These are phyloP conservation scores for Pseudopyricularia cyperi DNA, from an alignment of 2,329 filamentous ascomycete species.

Conservation along the genomic window DNA sequence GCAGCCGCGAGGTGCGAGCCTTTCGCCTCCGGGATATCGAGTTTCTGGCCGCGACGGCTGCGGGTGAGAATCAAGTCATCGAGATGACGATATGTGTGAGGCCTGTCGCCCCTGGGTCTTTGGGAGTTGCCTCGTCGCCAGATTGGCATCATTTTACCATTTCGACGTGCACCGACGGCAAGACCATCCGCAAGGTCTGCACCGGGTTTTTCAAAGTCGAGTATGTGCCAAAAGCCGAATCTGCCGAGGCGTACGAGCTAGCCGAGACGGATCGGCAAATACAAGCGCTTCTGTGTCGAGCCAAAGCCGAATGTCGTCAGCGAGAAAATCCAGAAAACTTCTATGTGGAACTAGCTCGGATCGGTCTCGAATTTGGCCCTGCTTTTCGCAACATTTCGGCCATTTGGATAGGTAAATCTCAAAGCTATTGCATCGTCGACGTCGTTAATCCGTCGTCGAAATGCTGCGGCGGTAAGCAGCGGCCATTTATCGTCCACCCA, in stretches of 20 bases:
- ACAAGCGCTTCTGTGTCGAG: background rate
- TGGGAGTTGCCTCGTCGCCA: no score
- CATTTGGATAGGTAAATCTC: background rate
- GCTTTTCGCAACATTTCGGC: background rate
- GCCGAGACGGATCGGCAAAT: background rate
- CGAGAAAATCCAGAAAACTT: background rate
- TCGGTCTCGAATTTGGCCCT: background rate
- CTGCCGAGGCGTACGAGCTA: background rate
- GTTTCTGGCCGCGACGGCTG: background rate
- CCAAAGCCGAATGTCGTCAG: background rate
- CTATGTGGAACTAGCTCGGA: background rate
- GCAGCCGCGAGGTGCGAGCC: background rate
- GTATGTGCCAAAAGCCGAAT: background rate
- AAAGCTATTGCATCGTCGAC: background rate
- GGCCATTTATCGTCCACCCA: conserved; percentile 17
- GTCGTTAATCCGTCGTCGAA: background rate
- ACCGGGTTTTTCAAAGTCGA: background rate
- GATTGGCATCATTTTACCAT: background rate
- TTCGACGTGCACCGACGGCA: background rate
- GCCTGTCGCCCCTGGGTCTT: no score
- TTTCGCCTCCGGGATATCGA: background rate
- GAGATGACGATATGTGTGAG: background rate
- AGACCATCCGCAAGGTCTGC: background rate
- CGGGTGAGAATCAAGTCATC: background rate
- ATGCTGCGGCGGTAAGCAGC: background rate